Evolutionary conservation across 2,329 filamentous ascomycete species (phyloP), one percentile per base, ranked within the genome.

Genomic region (Epichloe aotearoae): DNA sequence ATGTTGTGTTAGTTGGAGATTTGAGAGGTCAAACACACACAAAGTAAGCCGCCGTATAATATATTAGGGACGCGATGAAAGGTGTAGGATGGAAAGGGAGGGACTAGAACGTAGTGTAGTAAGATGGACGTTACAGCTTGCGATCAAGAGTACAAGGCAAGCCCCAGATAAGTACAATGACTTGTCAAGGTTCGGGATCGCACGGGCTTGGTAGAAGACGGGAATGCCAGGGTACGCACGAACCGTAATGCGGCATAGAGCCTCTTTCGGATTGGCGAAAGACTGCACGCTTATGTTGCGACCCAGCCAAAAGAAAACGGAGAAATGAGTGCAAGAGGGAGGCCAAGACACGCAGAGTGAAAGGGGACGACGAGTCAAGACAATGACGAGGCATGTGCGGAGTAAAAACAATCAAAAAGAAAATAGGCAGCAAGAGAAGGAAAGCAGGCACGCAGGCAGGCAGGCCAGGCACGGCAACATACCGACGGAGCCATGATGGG

Each of bases 401-500:
- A 26, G 11, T 11, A 30, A 42, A 42, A 23, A 26, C 19, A 26
- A 50, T 33, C 3, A 40, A 20, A 46, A 51, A 43, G 50, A 49
- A 42, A 43, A 26, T 36, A 47, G 46, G 36, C 40, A 46, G 15
- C 50, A 49, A 45, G 41, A 45, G 55, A 46, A 52, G 33, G 46
- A 50, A 38, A 37, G 33, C 6, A n/a, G 7, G 5, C 14, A 17
- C 6, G 14, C 15, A 49, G 30, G 47, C 30, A 49, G 30, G 11
- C 26, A 34, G 26, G 37, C 30, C 26, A 34, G 30, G 38, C 17
- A 20, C n/a, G 46, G 51, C 54, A 54, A 77, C 77, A 50, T 77
- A 81, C 77, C 61, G 77, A 80, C 46, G 76, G 73, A 53, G 76
- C 76, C 77, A 81, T 80, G 64, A 81, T 81, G 59, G 77, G 77